Conservation (phyloP, 768 basidiomycete species). For the Hirschioporus abietinus region DNA sequence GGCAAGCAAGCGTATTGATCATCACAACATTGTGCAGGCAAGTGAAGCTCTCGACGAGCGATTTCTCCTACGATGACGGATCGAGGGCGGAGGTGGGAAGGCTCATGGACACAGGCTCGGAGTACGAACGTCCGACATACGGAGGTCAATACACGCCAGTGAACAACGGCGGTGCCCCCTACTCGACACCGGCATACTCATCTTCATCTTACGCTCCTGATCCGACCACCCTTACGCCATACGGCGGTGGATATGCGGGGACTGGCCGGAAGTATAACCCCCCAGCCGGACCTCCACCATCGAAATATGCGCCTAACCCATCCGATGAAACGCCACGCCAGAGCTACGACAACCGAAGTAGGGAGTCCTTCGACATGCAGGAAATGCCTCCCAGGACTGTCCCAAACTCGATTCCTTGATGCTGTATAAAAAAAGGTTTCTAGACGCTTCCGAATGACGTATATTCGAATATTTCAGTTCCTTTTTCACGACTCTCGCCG, state of each 20-base stretch:
- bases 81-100: background rate
- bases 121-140: background rate
- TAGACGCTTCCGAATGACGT: too few relatives aligned
- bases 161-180: background rate
- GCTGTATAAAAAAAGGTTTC: too few relatives aligned
- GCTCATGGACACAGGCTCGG: background rate
- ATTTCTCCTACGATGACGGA: background rate
- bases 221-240: background rate
- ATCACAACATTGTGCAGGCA: background rate
- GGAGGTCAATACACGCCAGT: background rate
- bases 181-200: background rate
- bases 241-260: background rate
- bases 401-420: background rate
- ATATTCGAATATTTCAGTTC: background rate
- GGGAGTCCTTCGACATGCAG: background rate
- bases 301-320: background rate
- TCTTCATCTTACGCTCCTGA: background rate
- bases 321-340: background rate
- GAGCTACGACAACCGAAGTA: background rate
- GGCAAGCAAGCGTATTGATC: background rate
- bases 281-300: background rate
- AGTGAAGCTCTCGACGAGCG: background rate
- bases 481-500: background rate
- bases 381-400: background rate
- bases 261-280: background rate